Evolutionary conservation across 768 basidiomycete species (phyloP).

Genomic region (Crassisporium funariophilum): DNA sequence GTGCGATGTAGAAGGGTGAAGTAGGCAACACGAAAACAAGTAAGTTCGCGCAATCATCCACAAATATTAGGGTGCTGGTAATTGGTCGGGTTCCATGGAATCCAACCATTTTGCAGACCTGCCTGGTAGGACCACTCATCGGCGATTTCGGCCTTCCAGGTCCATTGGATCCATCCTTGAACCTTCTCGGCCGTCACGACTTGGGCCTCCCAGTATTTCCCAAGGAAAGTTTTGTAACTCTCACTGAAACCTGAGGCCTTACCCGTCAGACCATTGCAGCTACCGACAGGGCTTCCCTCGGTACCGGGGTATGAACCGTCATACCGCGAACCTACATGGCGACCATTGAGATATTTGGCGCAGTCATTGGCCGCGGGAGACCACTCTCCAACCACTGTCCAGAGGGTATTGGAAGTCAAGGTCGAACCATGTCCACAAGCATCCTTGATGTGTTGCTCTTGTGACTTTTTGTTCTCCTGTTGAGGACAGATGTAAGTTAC

Average conservation of each 20-base stretch:
- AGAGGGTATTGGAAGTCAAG: constrained; percentile 60
- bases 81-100: constrained; percentile 58
- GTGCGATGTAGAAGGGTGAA: too few relatives aligned
- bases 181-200: constrained; percentile 67
- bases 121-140: constrained; percentile 92
- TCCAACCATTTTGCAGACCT: constrained; percentile 82
- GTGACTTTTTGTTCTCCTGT: constrained; percentile 31
- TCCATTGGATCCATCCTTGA: constrained; percentile 78
- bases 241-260: constrained; percentile 68
- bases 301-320: constrained; percentile 68
- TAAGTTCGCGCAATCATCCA: too few relatives aligned
- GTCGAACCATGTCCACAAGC: constrained; percentile 51
- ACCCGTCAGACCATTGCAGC: constrained; percentile 73
- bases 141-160: constrained; percentile 80
- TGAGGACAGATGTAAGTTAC: neutral
- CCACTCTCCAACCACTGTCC: constrained; percentile 89
- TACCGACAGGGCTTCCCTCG: constrained; percentile 61
- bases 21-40: too few relatives aligned
- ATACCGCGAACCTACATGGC: constrained; percentile 66
- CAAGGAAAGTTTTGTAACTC: constrained; percentile 76
- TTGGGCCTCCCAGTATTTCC: constrained; percentile 85
- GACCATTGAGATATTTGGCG: constrained; percentile 81
- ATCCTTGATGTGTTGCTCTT: constrained; percentile 55
- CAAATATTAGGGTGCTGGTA: constrained; percentile 48
- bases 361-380: constrained; percentile 76